Conservation (phyloP, 352 stramenopile genomes). For the Globisporangium camurandrum region DNA sequence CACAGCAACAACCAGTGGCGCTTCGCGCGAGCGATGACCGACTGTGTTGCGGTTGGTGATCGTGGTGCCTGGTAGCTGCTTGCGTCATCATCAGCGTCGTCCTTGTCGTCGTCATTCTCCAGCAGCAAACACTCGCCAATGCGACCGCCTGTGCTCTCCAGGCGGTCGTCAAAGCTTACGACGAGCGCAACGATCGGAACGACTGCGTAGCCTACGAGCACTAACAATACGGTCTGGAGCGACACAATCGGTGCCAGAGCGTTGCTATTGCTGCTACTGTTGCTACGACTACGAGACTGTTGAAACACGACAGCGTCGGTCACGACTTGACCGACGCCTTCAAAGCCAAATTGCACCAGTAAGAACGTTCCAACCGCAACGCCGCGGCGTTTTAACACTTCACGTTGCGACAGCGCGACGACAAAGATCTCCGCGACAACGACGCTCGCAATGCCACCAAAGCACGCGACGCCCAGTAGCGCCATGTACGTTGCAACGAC, state of each 20-base stretch:
- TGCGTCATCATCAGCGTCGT: conserved; percentile 11
- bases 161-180: conserved; percentile 29
- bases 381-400: conserved; percentile 22
- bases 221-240: conserved; percentile 20
- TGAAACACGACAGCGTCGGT: conserved; percentile 25
- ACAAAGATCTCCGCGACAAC: conserved; percentile 35
- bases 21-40: not conserved
- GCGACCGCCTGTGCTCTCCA: conserved; percentile 21
- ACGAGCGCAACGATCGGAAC: conserved; percentile 26
- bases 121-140: conserved; percentile 18
- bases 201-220: conserved; percentile 34
- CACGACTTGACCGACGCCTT: conserved; percentile 26
- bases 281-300: no score
- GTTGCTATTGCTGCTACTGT: conserved; percentile 7
- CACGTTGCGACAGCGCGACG: conserved; percentile 29
- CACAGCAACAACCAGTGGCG: conserved; percentile 30
- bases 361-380: conserved; percentile 25
- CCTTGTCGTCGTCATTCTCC: conserved; percentile 16
- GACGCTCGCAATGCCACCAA: conserved; percentile 32
- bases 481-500: conserved; percentile 29
- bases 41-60: not conserved
- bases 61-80: conserved; percentile 3
- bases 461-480: conserved; percentile 29
- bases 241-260: conserved; percentile 17
- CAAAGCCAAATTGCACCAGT: conserved; percentile 22